phyloP scores from a whole-genome alignment of 768 basidiomycete genomes.

The Pleurotus ostreatus region DNA sequence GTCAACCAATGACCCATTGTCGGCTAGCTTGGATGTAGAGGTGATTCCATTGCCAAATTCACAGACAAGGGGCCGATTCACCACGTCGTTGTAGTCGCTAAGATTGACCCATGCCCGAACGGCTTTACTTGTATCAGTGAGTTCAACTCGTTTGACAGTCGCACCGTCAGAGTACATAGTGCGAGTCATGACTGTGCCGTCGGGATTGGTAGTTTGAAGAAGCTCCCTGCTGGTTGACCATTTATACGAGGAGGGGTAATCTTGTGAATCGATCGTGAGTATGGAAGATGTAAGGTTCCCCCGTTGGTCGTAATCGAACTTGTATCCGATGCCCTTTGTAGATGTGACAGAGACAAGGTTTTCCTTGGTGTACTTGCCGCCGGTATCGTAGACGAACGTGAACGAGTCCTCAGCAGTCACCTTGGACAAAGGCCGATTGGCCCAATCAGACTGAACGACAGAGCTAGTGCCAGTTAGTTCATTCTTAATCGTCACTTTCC shows the following conservation, averaged over 20 bases:
- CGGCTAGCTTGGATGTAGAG: neutral
- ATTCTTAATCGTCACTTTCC: neutral
- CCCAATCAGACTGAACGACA: neutral
- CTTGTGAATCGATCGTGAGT: neutral
- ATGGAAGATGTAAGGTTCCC: neutral
- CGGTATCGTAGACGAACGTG: neutral
- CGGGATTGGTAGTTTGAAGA: neutral
- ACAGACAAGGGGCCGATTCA: slow-evolving; percentile 7
- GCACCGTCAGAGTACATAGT: slow-evolving; percentile 1
- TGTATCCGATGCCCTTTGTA: neutral
- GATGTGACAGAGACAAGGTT: neutral
- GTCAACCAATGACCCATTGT: slow-evolving; percentile 7
- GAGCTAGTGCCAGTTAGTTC: neutral
- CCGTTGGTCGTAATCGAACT: neutral
- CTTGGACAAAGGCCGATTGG: neutral
- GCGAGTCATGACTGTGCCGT: neutral
- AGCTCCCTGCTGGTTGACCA: slow-evolving; percentile 4
- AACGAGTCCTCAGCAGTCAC: neutral
- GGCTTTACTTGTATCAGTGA: neutral
- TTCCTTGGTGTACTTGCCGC: neutral
- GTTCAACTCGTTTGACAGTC: neutral
- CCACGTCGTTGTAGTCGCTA: slow-evolving; percentile 9
- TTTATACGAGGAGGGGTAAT: neutral
- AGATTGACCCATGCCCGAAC: slow-evolving; percentile 5
- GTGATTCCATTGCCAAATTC: slow-evolving; percentile 12